These are phyloP conservation scores for Fusarium pseudoanthophilum DNA, from an alignment of 2,329 filamentous ascomycete species.

Conservation along the genomic window DNA sequence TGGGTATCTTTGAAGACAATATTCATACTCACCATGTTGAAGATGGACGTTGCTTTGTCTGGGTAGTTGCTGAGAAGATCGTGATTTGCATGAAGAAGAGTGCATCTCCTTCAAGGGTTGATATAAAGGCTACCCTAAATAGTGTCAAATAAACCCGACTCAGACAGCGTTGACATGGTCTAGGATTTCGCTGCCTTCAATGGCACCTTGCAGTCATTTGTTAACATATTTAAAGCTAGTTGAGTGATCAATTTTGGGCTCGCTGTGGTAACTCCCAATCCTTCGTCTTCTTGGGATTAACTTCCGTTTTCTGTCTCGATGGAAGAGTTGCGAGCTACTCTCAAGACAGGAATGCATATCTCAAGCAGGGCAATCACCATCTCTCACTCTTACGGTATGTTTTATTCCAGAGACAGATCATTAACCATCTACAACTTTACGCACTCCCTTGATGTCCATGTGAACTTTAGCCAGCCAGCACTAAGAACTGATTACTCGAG, in stretches of 20 bases:
- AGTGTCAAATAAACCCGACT: background rate
- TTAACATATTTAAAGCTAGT: background rate
- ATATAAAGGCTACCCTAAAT: background rate
- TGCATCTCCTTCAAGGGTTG: background rate
- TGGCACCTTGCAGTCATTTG: fast-evolving
- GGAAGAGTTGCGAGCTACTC: background rate
- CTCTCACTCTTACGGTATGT: too few relatives aligned
- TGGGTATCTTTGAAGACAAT: too few relatives aligned
- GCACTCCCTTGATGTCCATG: background rate
- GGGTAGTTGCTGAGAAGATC: background rate
- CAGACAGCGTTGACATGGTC: background rate
- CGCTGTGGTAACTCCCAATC: too few relatives aligned
- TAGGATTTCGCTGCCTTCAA: fast-evolving
- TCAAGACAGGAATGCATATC: too few relatives aligned
- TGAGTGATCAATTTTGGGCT: background rate
- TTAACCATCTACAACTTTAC: background rate
- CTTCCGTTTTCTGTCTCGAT: background rate
- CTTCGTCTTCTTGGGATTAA: too few relatives aligned
- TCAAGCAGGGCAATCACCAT: too few relatives aligned
- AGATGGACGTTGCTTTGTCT: fast-evolving
- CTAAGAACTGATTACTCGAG: too few relatives aligned
- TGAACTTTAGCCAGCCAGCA: background rate
- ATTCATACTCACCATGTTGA: too few relatives aligned
- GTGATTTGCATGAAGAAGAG: background rate
- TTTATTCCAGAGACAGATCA: background rate